Evolutionary conservation across 2,329 filamentous ascomycete species (phyloP).

Genomic region (Neofusicoccum umdonicola): DNA sequence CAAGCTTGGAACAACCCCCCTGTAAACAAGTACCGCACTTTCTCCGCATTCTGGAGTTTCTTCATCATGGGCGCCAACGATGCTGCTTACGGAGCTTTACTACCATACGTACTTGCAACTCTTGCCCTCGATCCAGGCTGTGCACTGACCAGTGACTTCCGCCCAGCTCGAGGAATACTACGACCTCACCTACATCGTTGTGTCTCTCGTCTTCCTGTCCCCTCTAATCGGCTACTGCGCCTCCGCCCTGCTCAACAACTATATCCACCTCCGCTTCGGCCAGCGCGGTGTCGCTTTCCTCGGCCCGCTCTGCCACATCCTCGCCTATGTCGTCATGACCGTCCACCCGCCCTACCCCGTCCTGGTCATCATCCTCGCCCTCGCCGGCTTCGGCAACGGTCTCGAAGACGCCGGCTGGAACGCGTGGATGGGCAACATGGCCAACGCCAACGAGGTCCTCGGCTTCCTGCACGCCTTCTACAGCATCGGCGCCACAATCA

Average conservation of each 20-base stretch:
- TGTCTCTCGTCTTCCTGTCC: conserved; percentile 66
- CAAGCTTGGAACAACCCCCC: conserved; percentile 65
- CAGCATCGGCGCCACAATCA: conserved; percentile 67
- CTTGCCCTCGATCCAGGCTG: background rate
- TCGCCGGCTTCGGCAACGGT: conserved; percentile 71
- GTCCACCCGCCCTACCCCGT: conserved; percentile 69
- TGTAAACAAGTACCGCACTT: conserved; percentile 58
- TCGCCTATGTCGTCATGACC: conserved; percentile 64
- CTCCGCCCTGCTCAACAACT: conserved; percentile 64
- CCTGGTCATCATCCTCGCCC: conserved; percentile 62
- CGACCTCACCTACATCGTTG: conserved; percentile 58
- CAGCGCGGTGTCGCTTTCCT: conserved; percentile 70
- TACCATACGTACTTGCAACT: conserved; percentile 45
- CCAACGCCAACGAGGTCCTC: conserved; percentile 69
- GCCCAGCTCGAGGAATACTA: conserved; percentile 58
- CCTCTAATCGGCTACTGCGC: conserved; percentile 64
- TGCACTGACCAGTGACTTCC: conserved; percentile 34
- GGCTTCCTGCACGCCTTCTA: conserved; percentile 72
- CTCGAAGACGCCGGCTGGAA: conserved; percentile 63
- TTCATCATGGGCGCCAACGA: conserved; percentile 69
- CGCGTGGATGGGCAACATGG: conserved; percentile 69
- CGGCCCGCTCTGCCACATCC: conserved; percentile 60
- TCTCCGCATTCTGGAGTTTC: conserved; percentile 61
- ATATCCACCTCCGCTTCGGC: conserved; percentile 62
- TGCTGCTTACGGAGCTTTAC: conserved; percentile 59